Evolutionary conservation across 306 rosid genomes (phyloP).

Genomic region (Dalbergia cultrata): DNA sequence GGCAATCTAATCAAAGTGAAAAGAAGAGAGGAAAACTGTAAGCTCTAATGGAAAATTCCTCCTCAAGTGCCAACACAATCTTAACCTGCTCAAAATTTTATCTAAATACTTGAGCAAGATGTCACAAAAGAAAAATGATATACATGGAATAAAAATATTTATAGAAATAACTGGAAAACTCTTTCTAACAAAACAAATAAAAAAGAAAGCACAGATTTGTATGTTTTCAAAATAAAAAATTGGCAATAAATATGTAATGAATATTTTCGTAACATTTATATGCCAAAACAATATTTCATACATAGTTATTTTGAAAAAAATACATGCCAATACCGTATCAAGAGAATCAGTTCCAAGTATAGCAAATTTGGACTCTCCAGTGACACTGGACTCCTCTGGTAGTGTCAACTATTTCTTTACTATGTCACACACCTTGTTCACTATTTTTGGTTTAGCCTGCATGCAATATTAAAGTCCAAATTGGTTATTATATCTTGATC

Average conservation of each 20-base stretch:
- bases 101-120: too few relatives aligned
- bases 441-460: constrained; percentile 86
- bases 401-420: constrained; percentile 88
- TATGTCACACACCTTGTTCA: constrained; percentile 67
- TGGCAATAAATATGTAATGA: neutral
- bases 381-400: constrained; percentile 53
- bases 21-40: too few relatives aligned
- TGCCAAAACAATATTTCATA: neutral
- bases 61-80: constrained; percentile 97
- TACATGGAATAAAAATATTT: neutral
- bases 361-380: constrained; percentile 73
- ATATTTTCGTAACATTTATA: neutral
- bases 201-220: neutral
- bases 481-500: neutral
- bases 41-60: constrained; percentile 74
- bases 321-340: constrained; percentile 68
- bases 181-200: neutral
- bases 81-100: too few relatives aligned
- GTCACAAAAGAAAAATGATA: too few relatives aligned
- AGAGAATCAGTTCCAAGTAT: constrained; percentile 91
- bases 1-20: too few relatives aligned
- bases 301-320: too few relatives aligned
- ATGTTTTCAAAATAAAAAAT: neutral
- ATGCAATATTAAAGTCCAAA: constrained; percentile 1
- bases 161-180: neutral